These are phyloP conservation scores for Pestalotiopsis sp. DNA, from an alignment of 2,329 filamentous ascomycete species.

Conservation along the genomic window DNA sequence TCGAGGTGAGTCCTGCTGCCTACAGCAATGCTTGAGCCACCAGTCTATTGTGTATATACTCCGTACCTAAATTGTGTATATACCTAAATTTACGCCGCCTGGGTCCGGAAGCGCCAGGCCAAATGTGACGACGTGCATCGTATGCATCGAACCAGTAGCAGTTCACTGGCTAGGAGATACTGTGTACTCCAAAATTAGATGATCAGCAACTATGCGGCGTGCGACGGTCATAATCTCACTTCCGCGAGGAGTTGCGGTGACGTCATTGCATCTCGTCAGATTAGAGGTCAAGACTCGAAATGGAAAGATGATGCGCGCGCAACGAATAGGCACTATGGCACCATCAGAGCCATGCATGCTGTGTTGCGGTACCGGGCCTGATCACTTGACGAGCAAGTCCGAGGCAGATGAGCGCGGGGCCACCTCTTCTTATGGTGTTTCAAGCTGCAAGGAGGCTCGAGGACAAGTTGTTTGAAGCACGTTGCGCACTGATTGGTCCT, in stretches of 20 bases:
- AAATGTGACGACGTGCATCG: too few relatives aligned
- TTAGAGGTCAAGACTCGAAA: background rate
- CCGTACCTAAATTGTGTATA: too few relatives aligned
- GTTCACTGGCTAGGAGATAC: too few relatives aligned
- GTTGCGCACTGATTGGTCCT: conserved; percentile 13
- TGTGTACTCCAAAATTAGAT: too few relatives aligned
- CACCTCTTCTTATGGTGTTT: background rate
- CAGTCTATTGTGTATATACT: too few relatives aligned
- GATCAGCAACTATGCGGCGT: too few relatives aligned
- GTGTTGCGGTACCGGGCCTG: background rate
- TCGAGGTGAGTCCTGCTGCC: too few relatives aligned
- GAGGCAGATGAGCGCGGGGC: background rate
- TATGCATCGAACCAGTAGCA: too few relatives aligned
- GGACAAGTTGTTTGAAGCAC: conserved; percentile 11
- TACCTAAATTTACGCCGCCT: too few relatives aligned
- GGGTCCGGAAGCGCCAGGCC: too few relatives aligned
- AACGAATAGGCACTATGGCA: background rate
- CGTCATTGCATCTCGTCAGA: background rate
- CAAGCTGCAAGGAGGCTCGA: background rate
- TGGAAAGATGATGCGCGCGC: background rate
- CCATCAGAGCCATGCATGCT: background rate
- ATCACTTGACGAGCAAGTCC: background rate
- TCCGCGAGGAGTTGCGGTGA: background rate
- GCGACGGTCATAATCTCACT: too few relatives aligned
- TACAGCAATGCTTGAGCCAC: too few relatives aligned